Percentiles rank a stretch among this genome's conserved stretches.
phyloP scores from a whole-genome alignment of 129 eudicot genomes.

The Lactuca saligna region DNA sequence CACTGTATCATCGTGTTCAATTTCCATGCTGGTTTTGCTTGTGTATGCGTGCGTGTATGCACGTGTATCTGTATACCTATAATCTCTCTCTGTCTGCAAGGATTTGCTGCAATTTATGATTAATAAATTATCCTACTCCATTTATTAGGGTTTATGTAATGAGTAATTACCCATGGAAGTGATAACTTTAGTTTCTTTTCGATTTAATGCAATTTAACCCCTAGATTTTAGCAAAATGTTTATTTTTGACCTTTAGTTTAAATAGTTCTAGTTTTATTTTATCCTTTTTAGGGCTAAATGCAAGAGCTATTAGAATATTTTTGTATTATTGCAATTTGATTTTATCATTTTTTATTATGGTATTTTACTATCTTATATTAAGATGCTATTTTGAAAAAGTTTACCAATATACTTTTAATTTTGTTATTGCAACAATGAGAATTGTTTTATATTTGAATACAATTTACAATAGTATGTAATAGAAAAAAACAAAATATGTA shows the following conservation, averaged over 20 bases:
- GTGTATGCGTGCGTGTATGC: background rate
- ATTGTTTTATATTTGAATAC: background rate
- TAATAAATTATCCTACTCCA: background rate
- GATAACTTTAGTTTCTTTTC: conserved; percentile 3
- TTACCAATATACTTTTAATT: too few species aligned
- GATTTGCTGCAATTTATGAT: conserved; percentile 16
- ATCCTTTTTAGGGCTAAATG: background rate
- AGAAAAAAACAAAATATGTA: too few species aligned
- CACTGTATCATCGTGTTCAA: conserved; percentile 29
- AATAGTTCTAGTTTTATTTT: background rate
- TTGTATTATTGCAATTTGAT: too few species aligned
- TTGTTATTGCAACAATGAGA: background rate
- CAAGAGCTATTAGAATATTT: too few species aligned
- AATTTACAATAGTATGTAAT: too few species aligned
- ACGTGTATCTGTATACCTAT: conserved; percentile 4
- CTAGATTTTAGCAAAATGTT: background rate
- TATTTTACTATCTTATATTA: too few species aligned
- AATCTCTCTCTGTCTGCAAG: conserved; percentile 22
- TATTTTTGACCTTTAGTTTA: background rate
- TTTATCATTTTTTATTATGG: too few species aligned
- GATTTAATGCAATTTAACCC: conserved; percentile 6
- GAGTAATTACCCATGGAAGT: conserved; percentile 15
- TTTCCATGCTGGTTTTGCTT: conserved; percentile 7
- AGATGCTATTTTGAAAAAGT: too few species aligned
- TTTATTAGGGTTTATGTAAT: conserved; percentile 29